These are phyloP conservation scores for Neurospora sp. DNA, from an alignment of 495 filamentous ascomycete species.

Conservation along the genomic window DNA sequence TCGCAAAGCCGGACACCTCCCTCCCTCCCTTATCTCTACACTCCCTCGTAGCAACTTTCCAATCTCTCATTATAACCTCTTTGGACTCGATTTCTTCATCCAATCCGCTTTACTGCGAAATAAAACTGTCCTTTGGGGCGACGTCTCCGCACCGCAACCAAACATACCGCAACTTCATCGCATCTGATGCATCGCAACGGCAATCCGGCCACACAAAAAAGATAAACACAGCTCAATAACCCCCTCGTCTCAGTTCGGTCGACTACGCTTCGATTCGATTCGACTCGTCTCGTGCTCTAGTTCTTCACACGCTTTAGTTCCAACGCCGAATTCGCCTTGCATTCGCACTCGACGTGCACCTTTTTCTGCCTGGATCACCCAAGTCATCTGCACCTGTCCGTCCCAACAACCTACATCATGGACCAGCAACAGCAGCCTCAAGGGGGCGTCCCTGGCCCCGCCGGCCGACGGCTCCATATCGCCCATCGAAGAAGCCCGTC, in stretches of 20 bases:
- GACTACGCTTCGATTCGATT: conserved; percentile 1
- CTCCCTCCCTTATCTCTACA: conserved; percentile 17
- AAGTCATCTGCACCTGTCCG: not conserved
- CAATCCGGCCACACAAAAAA: not conserved
- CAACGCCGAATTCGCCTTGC: conserved; percentile 1
- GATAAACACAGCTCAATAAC: not conserved
- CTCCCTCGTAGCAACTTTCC: conserved; percentile 21
- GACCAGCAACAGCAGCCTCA: conserved; percentile 60
- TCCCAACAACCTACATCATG: conserved; percentile 38
- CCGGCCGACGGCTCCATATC: conserved; percentile 89
- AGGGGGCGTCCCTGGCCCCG: conserved; percentile 68
- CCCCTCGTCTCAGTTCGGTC: conserved; percentile 4
- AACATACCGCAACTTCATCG: not conserved
- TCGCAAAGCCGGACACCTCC: conserved; percentile 1
- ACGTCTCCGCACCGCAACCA: conserved; percentile 16
- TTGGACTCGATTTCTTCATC: conserved; percentile 17
- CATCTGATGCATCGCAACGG: not conserved
- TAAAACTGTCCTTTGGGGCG: conserved; percentile 16
- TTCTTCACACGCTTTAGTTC: not conserved
- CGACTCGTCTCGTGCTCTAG: conserved; percentile 1
- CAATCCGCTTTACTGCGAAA: not conserved
- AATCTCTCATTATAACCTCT: conserved; percentile 24
- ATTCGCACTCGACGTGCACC: conserved; percentile 44
- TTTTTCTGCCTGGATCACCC: conserved; percentile 3
- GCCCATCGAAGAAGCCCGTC: conserved; percentile 95